A percentile compares a stretch with the other conserved stretches of the same genome.
Evolutionary conservation across 805 yeast genomes (phyloP).

Genomic region (Ogataea salicorniae): DNA sequence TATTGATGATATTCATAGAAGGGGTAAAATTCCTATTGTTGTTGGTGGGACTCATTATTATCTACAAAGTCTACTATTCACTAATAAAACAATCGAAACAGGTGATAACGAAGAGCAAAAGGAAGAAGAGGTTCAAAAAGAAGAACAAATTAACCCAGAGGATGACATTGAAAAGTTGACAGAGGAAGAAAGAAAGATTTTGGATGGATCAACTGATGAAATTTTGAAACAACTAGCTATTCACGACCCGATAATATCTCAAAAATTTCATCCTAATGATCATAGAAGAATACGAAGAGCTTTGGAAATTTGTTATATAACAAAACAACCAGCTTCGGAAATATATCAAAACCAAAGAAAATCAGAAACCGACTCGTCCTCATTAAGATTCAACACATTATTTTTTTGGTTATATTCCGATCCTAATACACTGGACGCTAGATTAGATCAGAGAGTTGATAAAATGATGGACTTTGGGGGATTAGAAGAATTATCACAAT

Average conservation of each 20-base stretch:
- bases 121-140: not conserved
- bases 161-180: conserved; percentile 26
- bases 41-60: conserved; percentile 98
- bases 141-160: not conserved
- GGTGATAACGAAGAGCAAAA: conserved; percentile 3
- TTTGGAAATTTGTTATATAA: conserved; percentile 66
- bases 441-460: conserved; percentile 81
- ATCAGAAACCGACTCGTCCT: conserved; percentile 37
- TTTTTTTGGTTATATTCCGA: conserved; percentile 82
- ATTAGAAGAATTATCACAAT: conserved; percentile 56
- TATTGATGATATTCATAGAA: conserved; percentile 57
- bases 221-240: conserved; percentile 43
- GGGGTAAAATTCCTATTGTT: conserved; percentile 76
- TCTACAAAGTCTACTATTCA: conserved; percentile 68
- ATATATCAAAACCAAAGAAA: conserved; percentile 58
- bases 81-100: conserved; percentile 56
- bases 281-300: conserved; percentile 73
- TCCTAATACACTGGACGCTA: conserved; percentile 44
- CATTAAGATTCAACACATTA: conserved; percentile 55
- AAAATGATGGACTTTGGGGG: conserved; percentile 74
- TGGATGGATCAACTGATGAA: conserved; percentile 51
- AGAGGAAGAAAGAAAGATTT: conserved; percentile 32
- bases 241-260: conserved; percentile 67
- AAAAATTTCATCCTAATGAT: conserved; percentile 90
- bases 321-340: conserved; percentile 66